phyloP scores from a whole-genome alignment of 352 stramenopile species.

The Plasmopara viticola region DNA sequence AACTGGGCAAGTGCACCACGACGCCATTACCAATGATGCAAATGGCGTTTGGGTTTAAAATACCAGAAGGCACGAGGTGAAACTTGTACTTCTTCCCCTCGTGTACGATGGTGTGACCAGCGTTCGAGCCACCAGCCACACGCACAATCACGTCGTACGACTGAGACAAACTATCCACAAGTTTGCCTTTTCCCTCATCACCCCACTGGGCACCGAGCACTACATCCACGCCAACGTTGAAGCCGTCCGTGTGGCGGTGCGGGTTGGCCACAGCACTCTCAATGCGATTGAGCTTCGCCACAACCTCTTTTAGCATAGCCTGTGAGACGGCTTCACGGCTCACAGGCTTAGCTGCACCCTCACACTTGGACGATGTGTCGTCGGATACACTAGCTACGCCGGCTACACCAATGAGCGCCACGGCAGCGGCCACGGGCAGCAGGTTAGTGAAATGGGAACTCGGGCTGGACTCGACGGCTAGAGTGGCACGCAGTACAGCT shows the following conservation, averaged over 20 bases:
- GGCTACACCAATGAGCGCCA: conserved; percentile 28
- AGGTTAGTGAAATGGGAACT: conserved; percentile 13
- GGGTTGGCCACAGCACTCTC: conserved; percentile 82
- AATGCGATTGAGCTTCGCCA: conserved; percentile 84
- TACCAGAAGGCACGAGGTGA: conserved; percentile 97
- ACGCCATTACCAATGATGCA: conserved; percentile 99
- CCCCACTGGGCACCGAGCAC: conserved; percentile 98
- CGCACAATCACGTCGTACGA: conserved; percentile 96
- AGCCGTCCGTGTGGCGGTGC: conserved; percentile 54
- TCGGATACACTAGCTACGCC: conserved; percentile 15
- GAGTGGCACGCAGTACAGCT: conserved; percentile 34
- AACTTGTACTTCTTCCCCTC: conserved; percentile 99
- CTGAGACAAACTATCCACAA: conserved; percentile 92
- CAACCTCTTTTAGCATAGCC: conserved; percentile 74
- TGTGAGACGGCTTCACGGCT: conserved; percentile 48
- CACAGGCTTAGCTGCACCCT: conserved; percentile 30
- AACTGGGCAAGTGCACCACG: conserved; percentile 95
- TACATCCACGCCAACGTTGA: conserved; percentile 81
- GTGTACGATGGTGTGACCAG: conserved; percentile 98
- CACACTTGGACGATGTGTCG: conserved; percentile 16
- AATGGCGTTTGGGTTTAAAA: conserved; percentile 93
- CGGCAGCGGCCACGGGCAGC: conserved; percentile 18
- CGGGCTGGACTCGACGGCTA: conserved; percentile 33
- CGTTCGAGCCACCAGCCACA: conserved; percentile 97
- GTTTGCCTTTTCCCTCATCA: conserved; percentile 99